Base-by-base conservation (phyloP, 768 basidiomycete genomes). In the Tylopilus felleus region DNA sequence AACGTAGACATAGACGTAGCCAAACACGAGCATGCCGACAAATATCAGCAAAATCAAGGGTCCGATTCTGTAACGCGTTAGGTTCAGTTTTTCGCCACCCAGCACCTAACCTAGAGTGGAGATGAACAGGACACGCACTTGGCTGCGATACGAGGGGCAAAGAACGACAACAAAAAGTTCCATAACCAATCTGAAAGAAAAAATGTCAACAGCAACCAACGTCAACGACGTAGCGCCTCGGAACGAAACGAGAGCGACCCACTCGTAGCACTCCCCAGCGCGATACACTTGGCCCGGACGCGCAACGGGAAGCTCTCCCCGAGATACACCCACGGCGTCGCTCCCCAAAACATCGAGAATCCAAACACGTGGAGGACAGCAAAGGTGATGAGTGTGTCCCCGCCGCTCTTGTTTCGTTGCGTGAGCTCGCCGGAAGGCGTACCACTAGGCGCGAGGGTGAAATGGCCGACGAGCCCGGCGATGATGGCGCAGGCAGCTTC, bases 261-360 rank as follows among this genome's bases (percentile, higher is more conserved):
- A 80, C 76, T 80, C 39, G 77, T 75, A 0, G 78, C 78, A 38
- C 85, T 85, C 4, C 86, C 86, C 22, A 89, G 73, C 0, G 88
- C 88, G 62, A 90, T 90, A 58, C 79, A 74, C 65, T 89, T 89
- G 9, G 88, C 79, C 36, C 88, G 80, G 23, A 90, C 84, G 45
- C 88, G 84, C 23, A 90, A 77, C 14, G 88, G 88, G 80, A 90
- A 90, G 22, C 82, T 84, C 73, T 91, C 88, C 42, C 86, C 85
- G n/a, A 88, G 78, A 60, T 86, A 87, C 8, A 88, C 86, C 83
- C 81, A 83, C 61, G 85, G 85, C 35, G 81, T 84, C 9, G 86
- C 83, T 5, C 86, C 88, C 86, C 87, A 90, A 74, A 87, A 88
- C 57, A 86, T 77, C 2, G 81, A 80, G 69, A 80, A 90, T 8